Evolutionary conservation across 495 filamentous ascomycete species (phyloP).

Genomic region (Penicillium roqueforti): DNA sequence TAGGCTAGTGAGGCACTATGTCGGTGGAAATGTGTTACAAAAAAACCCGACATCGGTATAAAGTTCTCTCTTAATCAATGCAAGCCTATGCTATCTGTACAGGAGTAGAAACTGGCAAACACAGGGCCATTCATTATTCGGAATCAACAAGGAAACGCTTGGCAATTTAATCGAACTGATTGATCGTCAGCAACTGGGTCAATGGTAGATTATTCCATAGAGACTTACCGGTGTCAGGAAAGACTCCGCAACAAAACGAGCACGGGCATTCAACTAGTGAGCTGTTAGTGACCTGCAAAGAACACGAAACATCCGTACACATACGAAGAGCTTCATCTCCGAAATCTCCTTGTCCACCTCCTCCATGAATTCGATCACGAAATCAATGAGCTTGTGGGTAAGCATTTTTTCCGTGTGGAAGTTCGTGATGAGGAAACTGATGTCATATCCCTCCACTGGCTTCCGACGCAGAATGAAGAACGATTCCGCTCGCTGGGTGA

Average conservation of each 20-base stretch:
- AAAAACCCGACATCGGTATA: neutral
- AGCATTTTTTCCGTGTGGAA: conserved; percentile 97
- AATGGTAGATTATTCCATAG: neutral
- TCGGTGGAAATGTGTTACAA: neutral
- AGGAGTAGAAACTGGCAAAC: conserved; percentile 14
- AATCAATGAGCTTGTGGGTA: conserved; percentile 97
- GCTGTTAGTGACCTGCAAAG: conserved; percentile 18
- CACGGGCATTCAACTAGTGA: conserved; percentile 83
- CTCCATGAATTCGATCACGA: conserved; percentile 98
- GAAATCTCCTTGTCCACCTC: conserved; percentile 99
- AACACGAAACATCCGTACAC: conserved; percentile 32
- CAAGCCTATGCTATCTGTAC: conserved; percentile 14
- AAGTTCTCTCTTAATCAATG: conserved; percentile 9
- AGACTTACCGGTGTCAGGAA: conserved; percentile 86
- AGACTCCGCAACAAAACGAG: conserved; percentile 96
- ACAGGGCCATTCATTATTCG: conserved; percentile 21
- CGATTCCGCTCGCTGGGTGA: conserved; percentile 92
- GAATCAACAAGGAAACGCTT: conserved; percentile 14
- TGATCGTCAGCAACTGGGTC: conserved; percentile 3
- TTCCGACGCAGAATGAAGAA: conserved; percentile 97
- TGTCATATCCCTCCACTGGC: conserved; percentile 96
- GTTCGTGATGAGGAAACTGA: conserved; percentile 97
- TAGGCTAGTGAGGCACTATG: neutral
- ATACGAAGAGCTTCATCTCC: conserved; percentile 99
- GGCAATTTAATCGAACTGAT: conserved; percentile 40